Evolutionary conservation across 2,329 filamentous ascomycete species (phyloP).

Genomic region (Chrysosphaeria jannelii): DNA sequence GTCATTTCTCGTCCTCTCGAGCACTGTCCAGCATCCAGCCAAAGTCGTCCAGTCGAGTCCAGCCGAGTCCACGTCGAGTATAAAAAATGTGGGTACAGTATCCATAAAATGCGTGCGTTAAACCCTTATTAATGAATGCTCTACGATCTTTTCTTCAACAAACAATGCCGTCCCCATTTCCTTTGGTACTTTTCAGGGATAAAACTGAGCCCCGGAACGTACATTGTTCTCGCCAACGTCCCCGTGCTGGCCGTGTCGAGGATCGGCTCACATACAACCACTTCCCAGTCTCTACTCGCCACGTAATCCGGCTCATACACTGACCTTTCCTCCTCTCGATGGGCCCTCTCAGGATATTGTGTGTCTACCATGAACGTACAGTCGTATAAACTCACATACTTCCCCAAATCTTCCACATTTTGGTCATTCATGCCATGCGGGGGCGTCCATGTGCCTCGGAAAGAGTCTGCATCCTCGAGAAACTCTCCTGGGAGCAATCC

Average conservation of each 20-base stretch:
- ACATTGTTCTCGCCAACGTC: conserved; percentile 45
- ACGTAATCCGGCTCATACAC: conserved; percentile 56
- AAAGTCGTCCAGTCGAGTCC: too few species aligned
- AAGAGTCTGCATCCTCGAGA: conserved; percentile 35
- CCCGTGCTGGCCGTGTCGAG: conserved; percentile 51
- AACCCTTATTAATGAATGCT: not conserved
- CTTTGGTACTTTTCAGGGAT: conserved; percentile 40
- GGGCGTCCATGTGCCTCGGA: conserved; percentile 56
- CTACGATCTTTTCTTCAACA: conserved; percentile 18
- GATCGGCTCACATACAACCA: conserved; percentile 45
- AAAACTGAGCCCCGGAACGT: conserved; percentile 42
- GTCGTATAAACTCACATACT: conserved; percentile 49
- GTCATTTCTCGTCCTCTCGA: too few species aligned
- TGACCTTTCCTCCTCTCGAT: conserved; percentile 17
- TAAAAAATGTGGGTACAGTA: too few species aligned
- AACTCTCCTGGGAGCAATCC: conserved; percentile 82
- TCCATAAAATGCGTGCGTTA: too few species aligned
- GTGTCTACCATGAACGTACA: conserved; percentile 79
- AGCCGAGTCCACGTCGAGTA: too few species aligned
- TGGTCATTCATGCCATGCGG: conserved; percentile 73
- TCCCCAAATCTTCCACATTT: conserved; percentile 60
- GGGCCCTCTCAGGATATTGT: conserved; percentile 38
- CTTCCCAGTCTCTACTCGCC: conserved; percentile 61
- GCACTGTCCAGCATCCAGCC: too few species aligned
- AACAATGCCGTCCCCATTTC: conserved; percentile 69